These are phyloP conservation scores for Torrubiella hemipterigena DNA, from an alignment of 2,329 filamentous ascomycete genomes.

Conservation along the genomic window DNA sequence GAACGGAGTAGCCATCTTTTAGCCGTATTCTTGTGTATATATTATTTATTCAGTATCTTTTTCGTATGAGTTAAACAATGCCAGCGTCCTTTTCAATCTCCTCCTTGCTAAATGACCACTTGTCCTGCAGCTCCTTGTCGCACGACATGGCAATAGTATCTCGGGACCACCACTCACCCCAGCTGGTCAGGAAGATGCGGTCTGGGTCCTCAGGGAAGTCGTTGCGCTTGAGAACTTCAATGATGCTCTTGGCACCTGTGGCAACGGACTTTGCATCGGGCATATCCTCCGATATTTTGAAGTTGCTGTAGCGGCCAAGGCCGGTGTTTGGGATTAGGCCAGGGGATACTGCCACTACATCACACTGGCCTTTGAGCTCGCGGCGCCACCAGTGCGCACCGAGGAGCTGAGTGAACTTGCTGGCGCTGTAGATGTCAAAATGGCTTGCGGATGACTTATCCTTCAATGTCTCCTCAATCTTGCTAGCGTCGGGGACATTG, in stretches of 20 bases:
- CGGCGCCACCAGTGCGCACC: slow-evolving; percentile 45
- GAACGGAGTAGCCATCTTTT: slow-evolving; percentile 26
- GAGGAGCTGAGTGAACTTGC: slow-evolving; percentile 39
- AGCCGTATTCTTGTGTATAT: neutral
- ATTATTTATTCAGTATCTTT: neutral
- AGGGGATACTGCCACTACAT: slow-evolving; percentile 40
- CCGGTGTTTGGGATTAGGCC: slow-evolving; percentile 38
- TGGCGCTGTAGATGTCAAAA: slow-evolving; percentile 23
- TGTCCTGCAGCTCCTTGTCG: slow-evolving; percentile 36
- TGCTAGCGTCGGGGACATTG: slow-evolving; percentile 24
- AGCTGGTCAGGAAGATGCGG: slow-evolving; percentile 41
- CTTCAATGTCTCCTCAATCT: slow-evolving; percentile 26
- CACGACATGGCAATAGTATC: slow-evolving; percentile 26
- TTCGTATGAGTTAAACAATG: slow-evolving; percentile 1
- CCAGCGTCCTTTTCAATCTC: slow-evolving; percentile 33
- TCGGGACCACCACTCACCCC: slow-evolving; percentile 44
- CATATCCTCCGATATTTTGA: slow-evolving; percentile 17
- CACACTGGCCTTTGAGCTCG: slow-evolving; percentile 28
- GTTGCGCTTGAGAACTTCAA: slow-evolving; percentile 28
- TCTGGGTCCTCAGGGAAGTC: slow-evolving; percentile 39
- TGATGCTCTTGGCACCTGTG: slow-evolving; percentile 31
- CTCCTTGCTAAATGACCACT: slow-evolving; percentile 35
- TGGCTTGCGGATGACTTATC: slow-evolving; percentile 21
- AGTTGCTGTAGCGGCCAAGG: slow-evolving; percentile 19
- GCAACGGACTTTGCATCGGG: slow-evolving; percentile 35